Conservation (phyloP, 164 flowering plant species). For the Sextonia rubra region DNA sequence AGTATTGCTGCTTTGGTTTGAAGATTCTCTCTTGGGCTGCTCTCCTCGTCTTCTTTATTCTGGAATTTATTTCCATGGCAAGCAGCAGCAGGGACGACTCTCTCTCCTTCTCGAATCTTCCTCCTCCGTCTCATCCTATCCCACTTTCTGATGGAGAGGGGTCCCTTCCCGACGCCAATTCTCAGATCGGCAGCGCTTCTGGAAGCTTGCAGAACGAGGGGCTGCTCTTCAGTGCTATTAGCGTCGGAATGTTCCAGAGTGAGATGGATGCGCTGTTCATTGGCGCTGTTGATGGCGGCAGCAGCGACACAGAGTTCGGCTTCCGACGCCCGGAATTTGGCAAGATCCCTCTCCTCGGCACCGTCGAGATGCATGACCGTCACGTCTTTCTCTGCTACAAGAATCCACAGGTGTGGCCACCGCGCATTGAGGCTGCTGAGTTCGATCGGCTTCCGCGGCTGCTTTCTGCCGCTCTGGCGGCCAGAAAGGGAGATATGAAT, state of each 20-base stretch:
- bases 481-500: conserved; percentile 63
- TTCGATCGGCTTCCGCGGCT: conserved; percentile 90
- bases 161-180: conserved; percentile 28
- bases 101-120: conserved; percentile 32
- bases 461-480: conserved; percentile 65
- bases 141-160: conserved; percentile 38
- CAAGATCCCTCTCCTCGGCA: conserved; percentile 53
- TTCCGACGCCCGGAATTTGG: conserved; percentile 63
- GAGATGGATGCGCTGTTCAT: neutral
- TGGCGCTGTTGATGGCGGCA: conserved; percentile 24
- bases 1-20: too few species aligned
- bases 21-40: too few species aligned
- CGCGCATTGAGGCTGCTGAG: conserved; percentile 80
- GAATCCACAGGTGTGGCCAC: conserved; percentile 84
- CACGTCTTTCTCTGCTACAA: conserved; percentile 92
- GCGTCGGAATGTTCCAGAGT: neutral
- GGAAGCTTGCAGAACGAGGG: conserved; percentile 77
- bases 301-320: conserved; percentile 61
- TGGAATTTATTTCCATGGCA: conserved; percentile 1
- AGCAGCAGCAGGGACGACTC: conserved; percentile 52
- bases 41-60: neutral
- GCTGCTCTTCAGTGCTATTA: conserved; percentile 18
- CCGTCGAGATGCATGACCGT: conserved; percentile 66
- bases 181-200: conserved; percentile 56
- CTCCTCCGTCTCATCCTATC: conserved; percentile 51